Base-by-base conservation (phyloP, 192 early-diverging fungal species). In the Entophlyctis luteolus region DNA sequence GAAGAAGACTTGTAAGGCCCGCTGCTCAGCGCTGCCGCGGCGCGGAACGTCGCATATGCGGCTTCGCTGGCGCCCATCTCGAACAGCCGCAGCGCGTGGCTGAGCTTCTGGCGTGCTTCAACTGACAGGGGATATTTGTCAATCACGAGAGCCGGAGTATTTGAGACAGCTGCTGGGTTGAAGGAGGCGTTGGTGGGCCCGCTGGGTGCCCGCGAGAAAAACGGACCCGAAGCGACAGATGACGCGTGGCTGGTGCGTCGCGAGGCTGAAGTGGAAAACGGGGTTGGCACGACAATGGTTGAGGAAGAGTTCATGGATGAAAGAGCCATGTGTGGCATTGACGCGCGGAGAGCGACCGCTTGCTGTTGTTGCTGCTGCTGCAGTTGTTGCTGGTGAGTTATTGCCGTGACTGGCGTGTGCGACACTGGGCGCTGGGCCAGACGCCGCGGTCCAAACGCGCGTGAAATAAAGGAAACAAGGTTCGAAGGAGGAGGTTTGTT, bases 391-490 rank as follows among this genome's bases (percentile, higher is more conserved):
- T 8, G 62, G 29, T 33, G 14, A 29, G 28, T n/a, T 42, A 12
- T 8, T 42, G n/a, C n/a, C 39, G 39, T 42, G 10, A n/a, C 8
- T 12, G 10, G 39, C n/a, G 10, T 42, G 8, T 42, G 39, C 39
- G 8, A n/a, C 22, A 4, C 47, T 23, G 36, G 48, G 23, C 16
- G 3, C 33, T 65, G 63, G 12, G 55, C 35, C 25, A 20, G 35
- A 16, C 63, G 63, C 8, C 63, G 63, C 4, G 63, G 80, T 48
- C 83, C 82, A 67, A 88, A 92, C 67, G 77, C 63, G 18, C 63
- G 78, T 78, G 87, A 88, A 63, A 82, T 75, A 62, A 87, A 87
- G 60, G 77, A 79, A 66, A 84, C 77, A 71, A 79, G 75, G 77
- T 81, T 82, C 59, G 72, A 66, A 18, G 58, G 59, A 12, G 10